Base-by-base conservation (phyloP, 352 stramenopile genomes). In the Phytopythium cucurbitacearum region DNA sequence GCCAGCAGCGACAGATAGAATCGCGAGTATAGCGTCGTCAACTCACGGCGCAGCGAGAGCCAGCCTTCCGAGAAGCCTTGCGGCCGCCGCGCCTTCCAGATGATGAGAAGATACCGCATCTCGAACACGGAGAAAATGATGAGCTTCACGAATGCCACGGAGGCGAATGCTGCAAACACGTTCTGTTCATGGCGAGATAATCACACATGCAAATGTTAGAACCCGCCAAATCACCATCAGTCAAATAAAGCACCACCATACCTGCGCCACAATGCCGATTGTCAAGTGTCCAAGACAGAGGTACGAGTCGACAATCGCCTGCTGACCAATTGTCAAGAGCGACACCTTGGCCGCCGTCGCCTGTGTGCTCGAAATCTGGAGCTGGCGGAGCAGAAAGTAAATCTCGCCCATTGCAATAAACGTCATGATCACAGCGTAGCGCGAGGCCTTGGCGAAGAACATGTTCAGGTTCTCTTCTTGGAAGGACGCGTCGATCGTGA, bases 111-210 rank as follows among this genome's bases (percentile, higher is more conserved):
- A 66, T 98, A 99, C 21, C 97, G 97, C 91, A 99, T 98, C 65
- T 99, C 96, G 61, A 99, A 98, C 39, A 99, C 91, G 39, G 94
- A 98, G 63, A 99, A 99, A 50, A 98, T 98, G 46, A 99, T 88
- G 5, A 99, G 77, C 76, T 99, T 98, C 51, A 99, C 97, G 53
- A 99, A 99, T 5, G 95, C 95, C 34, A 98, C 91, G 32, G 85
- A 97, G 1, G 92, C 94, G 70, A 99, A 98, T 4, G 96, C 86
- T 4, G 91, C 94, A 63, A 99, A 98, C 10, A 99, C 80, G n/a
- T 95, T 93, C 69, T 98, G 73, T 16, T 21, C 36, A 61, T 10
- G 15, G 28, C 21, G 33, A 28, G 21, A 28, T 28, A 28, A 28
- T 28, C 21, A 2, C 2, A 28, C 39, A 34, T 15, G 10, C 7